phyloP scores from a whole-genome alignment of 139 green algal species.

The Chlamydomonas schloesseri region DNA sequence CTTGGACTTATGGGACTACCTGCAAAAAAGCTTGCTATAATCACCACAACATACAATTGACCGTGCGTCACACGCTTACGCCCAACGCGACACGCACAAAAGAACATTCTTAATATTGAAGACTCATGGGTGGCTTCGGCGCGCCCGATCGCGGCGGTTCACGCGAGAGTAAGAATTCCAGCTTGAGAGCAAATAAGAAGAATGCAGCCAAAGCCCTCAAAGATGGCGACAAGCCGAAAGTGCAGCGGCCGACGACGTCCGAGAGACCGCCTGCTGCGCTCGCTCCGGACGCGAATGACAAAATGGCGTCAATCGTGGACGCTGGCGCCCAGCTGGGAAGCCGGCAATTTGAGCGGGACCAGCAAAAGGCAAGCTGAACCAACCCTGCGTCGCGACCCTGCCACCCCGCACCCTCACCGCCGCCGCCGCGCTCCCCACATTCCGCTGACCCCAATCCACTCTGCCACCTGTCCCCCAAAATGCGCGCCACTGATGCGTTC shows the following conservation, averaged over 20 bases:
- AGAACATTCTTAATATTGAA: too few relatives aligned
- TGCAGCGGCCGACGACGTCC: neutral
- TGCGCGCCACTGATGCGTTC: too few relatives aligned
- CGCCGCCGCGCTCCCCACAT: too few relatives aligned
- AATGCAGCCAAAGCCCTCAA: neutral
- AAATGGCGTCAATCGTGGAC: neutral
- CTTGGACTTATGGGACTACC: too few relatives aligned
- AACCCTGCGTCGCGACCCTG: too few relatives aligned
- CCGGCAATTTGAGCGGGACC: conserved; percentile 41
- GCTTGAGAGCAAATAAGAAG: conserved; percentile 24
- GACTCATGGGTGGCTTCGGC: conserved; percentile 41
- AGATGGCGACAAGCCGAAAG: conserved; percentile 4
- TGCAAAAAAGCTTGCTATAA: too few relatives aligned
- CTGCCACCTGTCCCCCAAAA: too few relatives aligned
- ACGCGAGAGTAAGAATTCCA: conserved; percentile 22
- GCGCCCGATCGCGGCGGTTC: conserved; percentile 10
- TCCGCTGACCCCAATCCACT: too few relatives aligned
- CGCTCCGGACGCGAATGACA: neutral
- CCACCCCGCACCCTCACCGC: too few relatives aligned
- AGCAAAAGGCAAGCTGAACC: conserved; percentile 23
- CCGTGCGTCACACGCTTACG: too few relatives aligned
- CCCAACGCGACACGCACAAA: too few relatives aligned
- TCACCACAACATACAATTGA: too few relatives aligned
- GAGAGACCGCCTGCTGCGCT: neutral
- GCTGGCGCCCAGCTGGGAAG: neutral